Evolutionary conservation across 2,329 filamentous ascomycete species (phyloP).

Genomic region (Bipolaris victoriae): DNA sequence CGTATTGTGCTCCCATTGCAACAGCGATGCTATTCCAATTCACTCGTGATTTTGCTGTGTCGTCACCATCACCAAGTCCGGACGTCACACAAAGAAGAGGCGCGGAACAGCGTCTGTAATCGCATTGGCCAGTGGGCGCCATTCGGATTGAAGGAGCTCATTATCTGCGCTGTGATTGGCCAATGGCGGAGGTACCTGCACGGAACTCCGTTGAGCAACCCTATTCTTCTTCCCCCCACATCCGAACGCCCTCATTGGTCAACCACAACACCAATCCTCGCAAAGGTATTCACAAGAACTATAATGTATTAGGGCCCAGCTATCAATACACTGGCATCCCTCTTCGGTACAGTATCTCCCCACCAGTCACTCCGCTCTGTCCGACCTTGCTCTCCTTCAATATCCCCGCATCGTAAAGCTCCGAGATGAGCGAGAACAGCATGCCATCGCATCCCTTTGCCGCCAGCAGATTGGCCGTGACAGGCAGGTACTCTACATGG

Average conservation of each 20-base stretch:
- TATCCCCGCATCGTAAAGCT: slow-evolving; percentile 58
- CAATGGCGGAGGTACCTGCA: not conserved
- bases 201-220: not conserved
- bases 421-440: slow-evolving; percentile 60
- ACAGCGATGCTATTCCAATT: not conserved
- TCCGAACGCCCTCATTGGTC: not conserved
- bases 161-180: not conserved
- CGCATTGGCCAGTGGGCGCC: not conserved
- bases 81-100: not conserved
- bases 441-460: slow-evolving; percentile 67
- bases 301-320: no score
- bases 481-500: slow-evolving; percentile 61
- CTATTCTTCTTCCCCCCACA: not conserved
- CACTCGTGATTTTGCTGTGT: slow-evolving; percentile 8
- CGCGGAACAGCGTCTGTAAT: not conserved
- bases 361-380: slow-evolving; percentile 48
- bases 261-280: not conserved
- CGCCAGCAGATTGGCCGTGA: slow-evolving; percentile 64
- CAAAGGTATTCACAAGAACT: not conserved
- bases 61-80: slow-evolving; percentile 13
- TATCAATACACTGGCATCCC: not conserved
- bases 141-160: not conserved
- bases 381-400: slow-evolving; percentile 56
- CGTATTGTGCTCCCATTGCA: not conserved
- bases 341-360: slow-evolving; percentile 48